Percentiles rank a stretch among this genome's conserved stretches.
These are phyloP conservation scores for Coccomyxa sp. DNA, from an alignment of 139 green algal species.

Conservation along the genomic window DNA sequence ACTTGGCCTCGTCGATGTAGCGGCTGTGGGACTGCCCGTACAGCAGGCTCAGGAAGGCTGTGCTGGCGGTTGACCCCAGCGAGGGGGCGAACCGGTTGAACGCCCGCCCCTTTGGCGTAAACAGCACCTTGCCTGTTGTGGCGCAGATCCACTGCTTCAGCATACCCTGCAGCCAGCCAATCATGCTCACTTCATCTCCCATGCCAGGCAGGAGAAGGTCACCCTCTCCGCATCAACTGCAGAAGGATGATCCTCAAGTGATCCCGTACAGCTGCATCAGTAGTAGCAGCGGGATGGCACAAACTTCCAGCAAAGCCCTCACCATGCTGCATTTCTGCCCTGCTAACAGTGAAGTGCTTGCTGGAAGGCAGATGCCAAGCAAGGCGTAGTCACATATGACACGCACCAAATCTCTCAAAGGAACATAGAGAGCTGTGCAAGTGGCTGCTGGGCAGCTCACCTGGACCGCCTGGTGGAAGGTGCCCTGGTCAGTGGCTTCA, in stretches of 20 bases:
- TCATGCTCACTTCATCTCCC: neutral
- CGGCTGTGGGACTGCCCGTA: constrained; percentile 23
- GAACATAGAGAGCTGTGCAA: neutral
- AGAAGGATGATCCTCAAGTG: neutral
- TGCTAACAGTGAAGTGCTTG: neutral
- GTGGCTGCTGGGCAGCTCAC: neutral
- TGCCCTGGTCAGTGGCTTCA: constrained; percentile 30
- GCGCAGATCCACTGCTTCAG: constrained; percentile 49
- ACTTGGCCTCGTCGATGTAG: neutral
- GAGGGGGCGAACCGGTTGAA: constrained; percentile 36
- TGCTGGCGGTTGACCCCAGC: constrained; percentile 47
- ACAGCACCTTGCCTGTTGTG: constrained; percentile 31
- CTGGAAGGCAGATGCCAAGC: too few species aligned
- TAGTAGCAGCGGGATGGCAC: neutral
- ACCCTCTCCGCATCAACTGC: neutral
- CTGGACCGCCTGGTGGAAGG: constrained; percentile 34
- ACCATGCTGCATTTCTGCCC: neutral
- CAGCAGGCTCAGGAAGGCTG: constrained; percentile 47
- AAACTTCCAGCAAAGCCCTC: too few species aligned
- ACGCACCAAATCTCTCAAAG: too few species aligned
- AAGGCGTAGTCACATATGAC: too few species aligned
- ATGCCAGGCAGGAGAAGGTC: neutral
- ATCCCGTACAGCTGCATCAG: neutral
- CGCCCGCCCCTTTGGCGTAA: constrained; percentile 36
- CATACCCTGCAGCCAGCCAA: constrained; percentile 12